phyloP scores from a whole-genome alignment of 31 red algal genomes.

The Porphyra umbilicalis region DNA sequence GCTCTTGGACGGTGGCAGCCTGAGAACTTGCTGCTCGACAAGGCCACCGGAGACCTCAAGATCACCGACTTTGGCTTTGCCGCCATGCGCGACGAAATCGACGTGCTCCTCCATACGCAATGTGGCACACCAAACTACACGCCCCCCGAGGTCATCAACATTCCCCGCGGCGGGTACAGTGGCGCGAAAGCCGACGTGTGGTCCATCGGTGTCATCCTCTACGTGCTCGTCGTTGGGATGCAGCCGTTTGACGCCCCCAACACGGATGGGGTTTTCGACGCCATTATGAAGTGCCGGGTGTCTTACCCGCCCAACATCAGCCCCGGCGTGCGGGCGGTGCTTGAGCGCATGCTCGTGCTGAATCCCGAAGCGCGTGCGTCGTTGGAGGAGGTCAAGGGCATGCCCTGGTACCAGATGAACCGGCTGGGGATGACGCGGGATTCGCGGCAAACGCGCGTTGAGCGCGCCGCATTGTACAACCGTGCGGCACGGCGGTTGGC shows the following conservation, averaged over 20 bases:
- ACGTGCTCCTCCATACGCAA: slow-evolving; percentile 51
- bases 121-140: slow-evolving; percentile 82
- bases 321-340: slow-evolving; percentile 30
- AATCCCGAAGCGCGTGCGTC: slow-evolving; percentile 39
- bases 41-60: slow-evolving; percentile 51
- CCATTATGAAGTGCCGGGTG: slow-evolving; percentile 40
- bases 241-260: slow-evolving; percentile 57
- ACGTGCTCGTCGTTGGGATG: slow-evolving; percentile 56
- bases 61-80: slow-evolving; percentile 91
- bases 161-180: slow-evolving; percentile 22
- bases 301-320: slow-evolving; percentile 41
- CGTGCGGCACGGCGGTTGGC: not conserved
- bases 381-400: slow-evolving; percentile 50
- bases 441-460: not conserved
- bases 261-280: slow-evolving; percentile 45
- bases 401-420: slow-evolving; percentile 75
- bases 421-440: slow-evolving; percentile 2
- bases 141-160: slow-evolving; percentile 73
- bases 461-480: not conserved
- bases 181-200: slow-evolving; percentile 78
- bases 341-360: slow-evolving; percentile 41
- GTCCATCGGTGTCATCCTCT: slow-evolving; percentile 70
- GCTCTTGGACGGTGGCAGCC: slow-evolving; percentile 34
- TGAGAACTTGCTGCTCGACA: slow-evolving; percentile 60
- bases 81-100: slow-evolving; percentile 46